Evolutionary conservation across 305 asterid genomes (phyloP).

Genomic region (Striga hermonthica): DNA sequence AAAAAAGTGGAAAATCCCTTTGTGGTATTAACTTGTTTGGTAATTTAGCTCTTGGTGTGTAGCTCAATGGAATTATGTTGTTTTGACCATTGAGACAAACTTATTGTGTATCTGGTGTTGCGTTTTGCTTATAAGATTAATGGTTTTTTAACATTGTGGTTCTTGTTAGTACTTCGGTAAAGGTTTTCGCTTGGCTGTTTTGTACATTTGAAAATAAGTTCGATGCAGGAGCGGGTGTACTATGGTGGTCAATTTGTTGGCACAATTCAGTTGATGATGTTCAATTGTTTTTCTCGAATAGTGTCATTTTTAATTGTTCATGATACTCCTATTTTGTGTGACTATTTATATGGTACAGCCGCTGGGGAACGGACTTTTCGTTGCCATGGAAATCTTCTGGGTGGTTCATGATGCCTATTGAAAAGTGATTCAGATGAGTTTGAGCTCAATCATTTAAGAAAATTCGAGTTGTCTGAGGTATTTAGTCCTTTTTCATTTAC

Average conservation of each 20-base stretch:
- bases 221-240: not conserved
- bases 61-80: conserved; percentile 7
- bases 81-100: conserved; percentile 20
- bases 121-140: conserved; percentile 17
- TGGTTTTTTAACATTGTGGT: conserved; percentile 16
- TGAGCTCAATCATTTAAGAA: not conserved
- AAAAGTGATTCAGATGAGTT: not conserved
- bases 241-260: not conserved
- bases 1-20: not conserved
- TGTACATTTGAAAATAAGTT: not conserved
- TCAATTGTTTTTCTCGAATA: not conserved
- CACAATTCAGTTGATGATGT: not conserved
- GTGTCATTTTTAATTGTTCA: not conserved
- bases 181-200: not conserved
- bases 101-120: conserved; percentile 4
- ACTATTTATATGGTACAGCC: not conserved
- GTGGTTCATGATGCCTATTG: not conserved
- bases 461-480: not conserved
- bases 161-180: not conserved
- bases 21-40: conserved; percentile 6
- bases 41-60: conserved; percentile 14
- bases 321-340: not conserved
- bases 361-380: conserved; percentile 12
- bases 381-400: not conserved
- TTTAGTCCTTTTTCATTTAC: not conserved